Conservation (phyloP, 2,329 filamentous ascomycete species). For the Trichoderma pleuroti region DNA sequence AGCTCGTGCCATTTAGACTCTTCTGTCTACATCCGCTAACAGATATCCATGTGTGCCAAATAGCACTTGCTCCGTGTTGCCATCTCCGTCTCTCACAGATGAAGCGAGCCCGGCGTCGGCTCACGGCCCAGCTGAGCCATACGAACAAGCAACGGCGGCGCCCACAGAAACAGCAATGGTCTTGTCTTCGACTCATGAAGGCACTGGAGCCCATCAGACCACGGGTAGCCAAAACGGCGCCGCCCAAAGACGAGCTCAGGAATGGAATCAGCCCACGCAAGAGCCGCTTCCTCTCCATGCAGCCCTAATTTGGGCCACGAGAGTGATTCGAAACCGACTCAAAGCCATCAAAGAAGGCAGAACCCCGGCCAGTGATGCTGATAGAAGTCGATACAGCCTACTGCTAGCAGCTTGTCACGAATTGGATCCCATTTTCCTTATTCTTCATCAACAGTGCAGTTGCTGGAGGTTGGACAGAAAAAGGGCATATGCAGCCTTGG, state of each 20-base stretch:
- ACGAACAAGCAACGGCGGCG: not conserved
- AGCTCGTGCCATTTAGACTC: no score
- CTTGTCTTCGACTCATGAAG: not conserved
- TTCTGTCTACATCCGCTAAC: not conserved
- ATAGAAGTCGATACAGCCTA: constrained; percentile 49
- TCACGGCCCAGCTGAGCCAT: not conserved
- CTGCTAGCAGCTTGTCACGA: constrained; percentile 53
- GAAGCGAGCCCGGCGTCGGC: constrained; percentile 47
- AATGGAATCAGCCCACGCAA: not conserved
- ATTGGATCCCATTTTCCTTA: constrained; percentile 61
- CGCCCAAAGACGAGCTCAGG: not conserved
- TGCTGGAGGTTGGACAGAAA: constrained; percentile 44
- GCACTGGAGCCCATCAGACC: not conserved
- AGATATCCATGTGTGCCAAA: not conserved
- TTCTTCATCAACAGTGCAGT: constrained; percentile 64
- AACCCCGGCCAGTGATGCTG: constrained; percentile 23
- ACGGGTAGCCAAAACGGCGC: not conserved
- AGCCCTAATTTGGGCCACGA: not conserved
- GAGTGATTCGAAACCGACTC: not conserved
- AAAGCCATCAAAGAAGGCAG: constrained; percentile 3
- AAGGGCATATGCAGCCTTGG: constrained; percentile 32
- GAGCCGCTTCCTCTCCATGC: not conserved
- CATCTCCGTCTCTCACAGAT: constrained; percentile 62
- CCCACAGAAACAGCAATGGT: not conserved
- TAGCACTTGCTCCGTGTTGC: constrained; percentile 41